Evolutionary conservation across 495 filamentous ascomycete genomes (phyloP).

Genomic region (Aspergillus leporis): DNA sequence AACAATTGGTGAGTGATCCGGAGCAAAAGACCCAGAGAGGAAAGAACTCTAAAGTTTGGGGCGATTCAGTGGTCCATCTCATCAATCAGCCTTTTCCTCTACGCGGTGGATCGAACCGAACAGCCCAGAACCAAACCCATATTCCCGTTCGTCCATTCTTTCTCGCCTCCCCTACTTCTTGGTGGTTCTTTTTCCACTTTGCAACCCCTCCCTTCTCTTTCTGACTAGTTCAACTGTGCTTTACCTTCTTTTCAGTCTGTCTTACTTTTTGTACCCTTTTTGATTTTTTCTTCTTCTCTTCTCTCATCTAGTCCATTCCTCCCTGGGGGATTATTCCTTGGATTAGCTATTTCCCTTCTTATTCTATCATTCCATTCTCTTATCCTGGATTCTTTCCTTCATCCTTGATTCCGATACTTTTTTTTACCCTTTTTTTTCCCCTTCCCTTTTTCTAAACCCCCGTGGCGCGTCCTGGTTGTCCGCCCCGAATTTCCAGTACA

Average conservation of each 20-base stretch:
- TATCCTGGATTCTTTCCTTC: slow-evolving; percentile 37
- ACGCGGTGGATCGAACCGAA: background rate
- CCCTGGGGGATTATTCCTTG: slow-evolving; percentile 31
- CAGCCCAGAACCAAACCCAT: background rate
- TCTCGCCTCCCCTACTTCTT: background rate
- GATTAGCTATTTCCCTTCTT: slow-evolving; percentile 30
- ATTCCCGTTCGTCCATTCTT: slow-evolving; percentile 1
- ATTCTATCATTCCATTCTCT: slow-evolving; percentile 37
- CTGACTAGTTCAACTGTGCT: background rate
- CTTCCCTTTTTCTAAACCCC: slow-evolving; percentile 25
- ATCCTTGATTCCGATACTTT: slow-evolving; percentile 39
- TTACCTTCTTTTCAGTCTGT: slow-evolving; percentile 4
- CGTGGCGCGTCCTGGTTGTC: slow-evolving; percentile 43
- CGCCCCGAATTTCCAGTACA: slow-evolving; percentile 30
- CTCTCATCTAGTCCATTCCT: slow-evolving; percentile 27
- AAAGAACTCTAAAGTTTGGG: background rate
- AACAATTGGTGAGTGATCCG: background rate
- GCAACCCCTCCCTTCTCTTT: slow-evolving; percentile 6
- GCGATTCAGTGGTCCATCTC: background rate
- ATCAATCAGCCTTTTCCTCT: background rate
- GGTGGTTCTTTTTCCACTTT: background rate
- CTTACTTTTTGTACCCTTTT: slow-evolving; percentile 15
- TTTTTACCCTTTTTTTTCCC: slow-evolving; percentile 28
- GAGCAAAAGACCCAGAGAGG: background rate
- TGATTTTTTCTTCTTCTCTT: slow-evolving; percentile 30